Base-by-base conservation (phyloP, 495 filamentous ascomycete genomes). In the Hypoxylon cercidicola region DNA sequence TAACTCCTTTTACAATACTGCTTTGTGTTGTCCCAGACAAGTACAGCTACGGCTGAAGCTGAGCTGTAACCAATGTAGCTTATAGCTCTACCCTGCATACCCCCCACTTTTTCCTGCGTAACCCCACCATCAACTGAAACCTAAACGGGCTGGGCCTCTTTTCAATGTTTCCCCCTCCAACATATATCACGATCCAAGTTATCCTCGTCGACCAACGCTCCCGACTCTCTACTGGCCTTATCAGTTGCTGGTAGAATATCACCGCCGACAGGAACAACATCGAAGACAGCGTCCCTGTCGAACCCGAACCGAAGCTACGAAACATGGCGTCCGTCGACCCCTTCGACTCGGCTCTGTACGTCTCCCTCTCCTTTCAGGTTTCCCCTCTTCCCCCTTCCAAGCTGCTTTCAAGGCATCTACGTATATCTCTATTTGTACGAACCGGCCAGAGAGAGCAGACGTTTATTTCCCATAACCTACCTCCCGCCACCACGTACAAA, bases 281-380 rank as follows among this genome's bases (percentile, higher is more conserved):
- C 4, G 41, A 62, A 34, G 40, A 25, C 45, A 25, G 16, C 23
- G 9, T 30, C 50, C n/a, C 39, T 1, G 6, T 2, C 21, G 25
- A 30, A 35, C 30, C 25, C 47, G 8, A 3, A 6, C 39, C 30
- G 9, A 54, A 51, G 34, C 32, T 44, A 48, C 61, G 39, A 79
- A 68, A 52, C 25, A 86, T 82, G 81, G 70, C 73, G 54, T 64
- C 78, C 46, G 76, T 70, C 71, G 87, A 88, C 73, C 87, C 87
- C 1, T 91, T 93, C 58, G 88, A 93, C 74, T 93, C 88, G 67
- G 90, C 92, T 35, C 90, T 93, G 91, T 93, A 86, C 78, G 87
- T 79, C 47, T n/a, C n/a, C 70, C 55, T 39, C 70, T 34, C 28
- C 53, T 21, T 47, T 19, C 35, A 56, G 64, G 45, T 54, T 51